phyloP scores from a whole-genome alignment of 495 filamentous ascomycete genomes.

The Astrothelium macrocarpum region DNA sequence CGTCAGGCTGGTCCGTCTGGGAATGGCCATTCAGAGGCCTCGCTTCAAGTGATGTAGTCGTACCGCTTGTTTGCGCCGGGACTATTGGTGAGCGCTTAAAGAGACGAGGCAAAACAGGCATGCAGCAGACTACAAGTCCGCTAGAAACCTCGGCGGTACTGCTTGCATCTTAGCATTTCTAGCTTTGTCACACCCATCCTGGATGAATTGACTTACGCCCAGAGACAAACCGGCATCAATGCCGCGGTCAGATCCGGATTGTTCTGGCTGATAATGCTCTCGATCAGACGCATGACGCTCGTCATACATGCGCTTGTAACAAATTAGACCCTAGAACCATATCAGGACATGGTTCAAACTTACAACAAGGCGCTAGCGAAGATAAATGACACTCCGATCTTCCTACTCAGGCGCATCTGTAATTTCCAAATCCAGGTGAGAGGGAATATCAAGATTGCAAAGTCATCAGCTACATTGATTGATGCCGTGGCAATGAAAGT shows the following conservation, averaged over 20 bases:
- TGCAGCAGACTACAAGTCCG: not conserved
- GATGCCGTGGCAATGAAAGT: not conserved
- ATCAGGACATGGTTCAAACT: not conserved
- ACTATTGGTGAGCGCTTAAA: too few species aligned
- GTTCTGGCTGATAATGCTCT: too few species aligned
- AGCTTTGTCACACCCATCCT: not conserved
- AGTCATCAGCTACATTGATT: not conserved
- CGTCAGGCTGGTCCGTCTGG: too few species aligned
- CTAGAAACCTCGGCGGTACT: not conserved
- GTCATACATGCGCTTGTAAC: not conserved
- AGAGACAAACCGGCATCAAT: not conserved
- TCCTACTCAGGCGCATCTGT: not conserved
- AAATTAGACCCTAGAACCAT: not conserved
- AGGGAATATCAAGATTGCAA: not conserved
- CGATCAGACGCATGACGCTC: not conserved
- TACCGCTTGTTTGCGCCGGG: too few species aligned
- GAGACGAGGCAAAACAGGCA: not conserved
- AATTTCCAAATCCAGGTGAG: not conserved
- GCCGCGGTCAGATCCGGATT: not conserved
- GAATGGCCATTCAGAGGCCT: too few species aligned
- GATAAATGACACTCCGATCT: not conserved
- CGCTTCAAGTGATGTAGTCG: too few species aligned
- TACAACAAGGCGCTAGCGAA: not conserved
- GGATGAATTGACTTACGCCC: not conserved
- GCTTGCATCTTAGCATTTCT: not conserved